Evolutionary conservation across 768 basidiomycete genomes (phyloP).

Genomic region (Wakefieldia striispora): DNA sequence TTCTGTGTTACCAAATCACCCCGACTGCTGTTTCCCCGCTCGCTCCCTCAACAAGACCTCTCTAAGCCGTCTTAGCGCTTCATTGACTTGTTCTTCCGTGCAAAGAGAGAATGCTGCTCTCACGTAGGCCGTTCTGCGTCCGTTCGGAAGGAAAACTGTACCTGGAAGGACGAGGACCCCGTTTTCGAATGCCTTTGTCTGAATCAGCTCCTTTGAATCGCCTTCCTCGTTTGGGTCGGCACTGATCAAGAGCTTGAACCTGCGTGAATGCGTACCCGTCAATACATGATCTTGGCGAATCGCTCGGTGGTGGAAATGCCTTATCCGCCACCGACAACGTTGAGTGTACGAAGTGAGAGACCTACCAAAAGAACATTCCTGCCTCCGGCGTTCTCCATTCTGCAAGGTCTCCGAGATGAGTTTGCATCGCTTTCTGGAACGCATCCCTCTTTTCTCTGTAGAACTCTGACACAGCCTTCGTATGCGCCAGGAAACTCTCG

Average conservation of each 20-base stretch:
- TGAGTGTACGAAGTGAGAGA: conserved; percentile 12
- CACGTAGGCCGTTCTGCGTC: conserved; percentile 67
- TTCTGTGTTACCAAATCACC: not conserved
- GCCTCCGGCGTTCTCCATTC: conserved; percentile 71
- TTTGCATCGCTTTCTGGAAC: conserved; percentile 74
- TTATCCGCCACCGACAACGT: conserved; percentile 1
- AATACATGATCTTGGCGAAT: conserved; percentile 16
- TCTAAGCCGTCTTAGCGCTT: conserved; percentile 64
- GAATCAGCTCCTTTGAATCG: conserved; percentile 74
- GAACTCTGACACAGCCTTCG: conserved; percentile 64
- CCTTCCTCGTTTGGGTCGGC: conserved; percentile 38
- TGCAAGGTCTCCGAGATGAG: conserved; percentile 74
- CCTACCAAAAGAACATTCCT: conserved; percentile 89
- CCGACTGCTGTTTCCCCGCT: conserved; percentile 5
- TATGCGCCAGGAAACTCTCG: conserved; percentile 71
- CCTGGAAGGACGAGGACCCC: conserved; percentile 93
- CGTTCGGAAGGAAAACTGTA: conserved; percentile 74
- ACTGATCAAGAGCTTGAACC: conserved; percentile 66
- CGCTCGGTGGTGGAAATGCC: conserved; percentile 2
- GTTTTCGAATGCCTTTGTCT: conserved; percentile 68
- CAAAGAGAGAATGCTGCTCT: conserved; percentile 80
- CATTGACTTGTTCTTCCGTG: conserved; percentile 64
- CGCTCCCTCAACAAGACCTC: conserved; percentile 35
- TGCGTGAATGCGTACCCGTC: conserved; percentile 27
- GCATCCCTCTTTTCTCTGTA: conserved; percentile 71